Conservation (phyloP, 371 early-diverging fungal genomes). For the Mucor lusitanicus region DNA sequence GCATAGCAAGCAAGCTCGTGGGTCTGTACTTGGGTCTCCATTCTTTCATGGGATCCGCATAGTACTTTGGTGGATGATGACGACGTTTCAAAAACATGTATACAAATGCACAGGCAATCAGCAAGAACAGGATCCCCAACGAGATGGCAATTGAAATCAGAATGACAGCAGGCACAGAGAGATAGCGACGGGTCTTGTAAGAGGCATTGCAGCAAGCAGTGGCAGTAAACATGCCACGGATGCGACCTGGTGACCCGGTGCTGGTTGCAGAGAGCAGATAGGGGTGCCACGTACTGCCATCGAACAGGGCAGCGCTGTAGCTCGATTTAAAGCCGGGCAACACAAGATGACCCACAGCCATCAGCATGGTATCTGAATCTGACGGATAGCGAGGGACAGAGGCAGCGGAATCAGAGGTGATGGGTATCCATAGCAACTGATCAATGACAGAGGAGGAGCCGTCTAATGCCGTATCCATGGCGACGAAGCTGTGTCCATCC, state of each 20-base stretch:
- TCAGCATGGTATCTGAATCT: slow-evolving; percentile 36
- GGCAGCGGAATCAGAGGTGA: slow-evolving; percentile 6
- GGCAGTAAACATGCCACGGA: slow-evolving; percentile 25
- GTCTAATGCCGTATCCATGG: background rate
- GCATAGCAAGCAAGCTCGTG: slow-evolving; percentile 13
- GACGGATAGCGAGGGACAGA: slow-evolving; percentile 28
- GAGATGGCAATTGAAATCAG: slow-evolving; percentile 76
- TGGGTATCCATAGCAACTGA: slow-evolving; percentile 42
- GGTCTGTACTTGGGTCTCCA: slow-evolving; percentile 26
- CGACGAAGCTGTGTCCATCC: slow-evolving; percentile 2
- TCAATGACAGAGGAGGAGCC: slow-evolving; percentile 4
- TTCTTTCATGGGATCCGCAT: slow-evolving; percentile 35
- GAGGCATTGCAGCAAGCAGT: slow-evolving; percentile 26
- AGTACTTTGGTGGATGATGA: slow-evolving; percentile 12
- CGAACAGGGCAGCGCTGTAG: slow-evolving; percentile 64
- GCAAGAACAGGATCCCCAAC: slow-evolving; percentile 63
- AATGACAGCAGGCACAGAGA: slow-evolving; percentile 68
- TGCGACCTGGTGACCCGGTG: slow-evolving; percentile 31
- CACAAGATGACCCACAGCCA: slow-evolving; percentile 56
- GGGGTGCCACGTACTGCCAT: slow-evolving; percentile 66
- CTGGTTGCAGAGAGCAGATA: slow-evolving; percentile 49
- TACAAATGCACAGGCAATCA: slow-evolving; percentile 51
- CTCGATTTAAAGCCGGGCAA: slow-evolving; percentile 39
- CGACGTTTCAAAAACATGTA: slow-evolving; percentile 32
- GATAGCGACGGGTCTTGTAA: slow-evolving; percentile 13